A percentile compares a stretch with the other conserved stretches of the same genome.
Evolutionary conservation across 2,329 filamentous ascomycete species (phyloP).

Genomic region (Trichoderma sp.): DNA sequence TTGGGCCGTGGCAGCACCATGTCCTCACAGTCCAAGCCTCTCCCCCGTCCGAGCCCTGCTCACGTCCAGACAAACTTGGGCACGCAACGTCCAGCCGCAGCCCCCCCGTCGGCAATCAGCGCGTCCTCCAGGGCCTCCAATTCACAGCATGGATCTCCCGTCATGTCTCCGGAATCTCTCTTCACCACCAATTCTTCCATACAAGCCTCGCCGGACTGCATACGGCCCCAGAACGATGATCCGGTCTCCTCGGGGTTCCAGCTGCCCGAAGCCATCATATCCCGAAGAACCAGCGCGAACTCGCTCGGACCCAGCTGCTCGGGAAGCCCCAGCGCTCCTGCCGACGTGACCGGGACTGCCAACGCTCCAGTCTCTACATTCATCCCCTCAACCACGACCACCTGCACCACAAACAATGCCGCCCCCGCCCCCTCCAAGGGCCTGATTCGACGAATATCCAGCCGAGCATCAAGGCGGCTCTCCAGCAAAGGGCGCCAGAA

Average conservation of each 20-base stretch:
- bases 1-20: constrained; percentile 40
- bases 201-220: constrained; percentile 67
- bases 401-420: constrained; percentile 32
- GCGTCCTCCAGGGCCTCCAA: constrained; percentile 59
- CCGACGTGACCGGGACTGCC: constrained; percentile 42
- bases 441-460: constrained; percentile 83
- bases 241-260: constrained; percentile 60
- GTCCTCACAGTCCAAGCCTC: constrained; percentile 46
- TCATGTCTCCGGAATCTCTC: constrained; percentile 58
- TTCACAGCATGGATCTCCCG: constrained; percentile 58
- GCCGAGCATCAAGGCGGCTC: constrained; percentile 71
- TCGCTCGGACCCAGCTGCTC: constrained; percentile 65
- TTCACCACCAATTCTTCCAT: constrained; percentile 64
- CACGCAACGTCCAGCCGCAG: constrained; percentile 43
- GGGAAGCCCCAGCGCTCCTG: constrained; percentile 59
- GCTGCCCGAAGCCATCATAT: constrained; percentile 72
- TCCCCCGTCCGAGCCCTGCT: constrained; percentile 49
- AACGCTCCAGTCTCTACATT: neutral
- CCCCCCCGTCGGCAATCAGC: constrained; percentile 58
- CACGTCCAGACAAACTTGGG: constrained; percentile 52
- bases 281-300: constrained; percentile 60
- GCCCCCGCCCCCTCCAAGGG: constrained; percentile 14
- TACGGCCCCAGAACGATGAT: constrained; percentile 58
- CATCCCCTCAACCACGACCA: constrained; percentile 10
- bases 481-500: constrained; percentile 71